Evolutionary conservation across 768 basidiomycete species (phyloP), one percentile per base, ranked within the genome.

Genomic region (Mycena floridula): DNA sequence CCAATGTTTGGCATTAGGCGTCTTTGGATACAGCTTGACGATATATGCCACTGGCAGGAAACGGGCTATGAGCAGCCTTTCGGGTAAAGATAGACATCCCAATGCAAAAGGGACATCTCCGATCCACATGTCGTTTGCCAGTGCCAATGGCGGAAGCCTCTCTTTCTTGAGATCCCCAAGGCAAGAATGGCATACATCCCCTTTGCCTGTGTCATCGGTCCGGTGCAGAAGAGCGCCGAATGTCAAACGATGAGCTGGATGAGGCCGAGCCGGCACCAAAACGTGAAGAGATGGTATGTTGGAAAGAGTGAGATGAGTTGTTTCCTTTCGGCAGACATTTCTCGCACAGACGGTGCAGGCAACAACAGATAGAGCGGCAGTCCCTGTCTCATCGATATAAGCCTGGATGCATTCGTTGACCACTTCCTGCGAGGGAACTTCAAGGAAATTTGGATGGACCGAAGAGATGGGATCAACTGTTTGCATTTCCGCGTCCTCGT

Each of bases 11-110:
- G 37, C 22, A 3, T 21, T 28, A 0, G 40, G 25, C 49, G 4
- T 47, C 24, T 28, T 59, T 1, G 68, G 68, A 45, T 48, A 62
- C 2, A 72, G 47, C 42, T 72, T 70, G 58, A 65, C 56, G 1
- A 66, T 52, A 41, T 54, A 68, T 0, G 60, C 59, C 0, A 53
- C 47, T 0, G 67, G 64, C 47, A 62, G 70, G 15, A 22, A 28
- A 2, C 22, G 45, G 12, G 48, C 44, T 13, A 49, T 30, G 3
- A 49, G 44, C 32, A 40, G 38, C 23, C 22, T 37, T 21, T 50
- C 46, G 6, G 49, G 40, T 4, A 42, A 30, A 0, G 46, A 47
- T 2, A 46, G 40, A 7, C 9, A 16, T 20, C 37, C 11, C 4
- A 50, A 20, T 22, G 9, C 12, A 0, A 7, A 30, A 12, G 49